Base-by-base conservation (phyloP, 176 grass and related monocot species). In the Themeda triandra region DNA sequence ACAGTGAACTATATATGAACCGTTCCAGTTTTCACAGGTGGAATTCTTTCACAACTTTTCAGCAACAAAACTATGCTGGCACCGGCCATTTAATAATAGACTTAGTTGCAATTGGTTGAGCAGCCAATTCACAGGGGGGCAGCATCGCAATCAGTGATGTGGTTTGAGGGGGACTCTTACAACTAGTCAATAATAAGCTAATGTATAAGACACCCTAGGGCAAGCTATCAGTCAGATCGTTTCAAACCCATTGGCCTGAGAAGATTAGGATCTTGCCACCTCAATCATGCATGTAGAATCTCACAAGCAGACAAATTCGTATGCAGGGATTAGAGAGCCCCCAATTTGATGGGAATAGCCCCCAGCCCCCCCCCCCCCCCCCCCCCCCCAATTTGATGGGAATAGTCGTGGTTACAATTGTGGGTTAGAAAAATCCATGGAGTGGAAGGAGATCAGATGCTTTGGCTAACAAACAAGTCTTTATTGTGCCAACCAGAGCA, bases 91-190 rank as follows among this genome's bases (percentile, higher is more conserved):
- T 66, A 66, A 41, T 54, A 18, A 62, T 56, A 17, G 60, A 71
- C 60, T 42, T 45, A 18, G 18, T 76, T 35, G 76, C 18, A n/a
- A 45, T 73, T 89, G 69, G 62, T 18, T 68, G 82, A 70, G 39
- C 70, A 31, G 77, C 58, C 58, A 46, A 86, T 78, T 90, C 51
- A 10, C 59, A 83, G 68, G 79, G 78, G 76, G 63, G 80, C 68
- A 87, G 11, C 69, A 31, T 84, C 85, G 23, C 76, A 4, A 63
- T 91, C 89, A 19, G 37, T 84, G 85, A 91, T 39, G 89, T 69
- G 40, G 62, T 23, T 28, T 33, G 89, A 91, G 76, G 53, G 85
- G 25, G 89, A 87, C 60, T 31, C n/a, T 31, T 75, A 23, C 25
- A 48, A 49, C 17, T 30, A 30, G 1, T 30, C 70, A 44, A 18